Percentiles rank a stretch among this genome's conserved stretches.
Evolutionary conservation across 2,329 filamentous ascomycete species (phyloP).

Genomic region (Alternaria atra): DNA sequence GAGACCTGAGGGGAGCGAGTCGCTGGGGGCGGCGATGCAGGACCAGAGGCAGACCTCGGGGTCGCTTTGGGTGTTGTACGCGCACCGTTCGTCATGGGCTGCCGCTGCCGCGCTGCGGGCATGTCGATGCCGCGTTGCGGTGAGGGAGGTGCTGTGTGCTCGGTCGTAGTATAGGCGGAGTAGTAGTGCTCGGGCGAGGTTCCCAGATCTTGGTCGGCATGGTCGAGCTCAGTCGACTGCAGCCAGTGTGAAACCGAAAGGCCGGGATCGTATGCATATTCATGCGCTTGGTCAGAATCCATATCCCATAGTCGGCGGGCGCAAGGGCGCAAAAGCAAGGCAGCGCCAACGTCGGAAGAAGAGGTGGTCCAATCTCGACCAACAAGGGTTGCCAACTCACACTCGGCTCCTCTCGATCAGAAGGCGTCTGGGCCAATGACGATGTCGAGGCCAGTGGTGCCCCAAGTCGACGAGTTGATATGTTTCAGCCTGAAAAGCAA

Average conservation of each 20-base stretch:
- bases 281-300: constrained; percentile 22
- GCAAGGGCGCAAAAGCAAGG: constrained; percentile 20
- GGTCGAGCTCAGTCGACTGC: constrained; percentile 40
- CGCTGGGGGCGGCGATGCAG: constrained; percentile 37
- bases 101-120: constrained; percentile 34
- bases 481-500: constrained; percentile 17
- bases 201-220: constrained; percentile 31
- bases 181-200: constrained; percentile 42
- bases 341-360: constrained; percentile 19
- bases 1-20: constrained; percentile 33
- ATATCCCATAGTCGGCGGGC: constrained; percentile 24
- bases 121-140: constrained; percentile 26
- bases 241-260: constrained; percentile 38
- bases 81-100: constrained; percentile 39
- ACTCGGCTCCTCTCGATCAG: constrained; percentile 1
- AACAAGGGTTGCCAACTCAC: constrained; percentile 15
- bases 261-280: constrained; percentile 23
- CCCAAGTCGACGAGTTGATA: constrained; percentile 5
- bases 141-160: constrained; percentile 18
- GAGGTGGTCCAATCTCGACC: constrained; percentile 18
- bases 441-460: neutral
- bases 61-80: constrained; percentile 37
- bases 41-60: constrained; percentile 43
- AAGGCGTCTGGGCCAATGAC: constrained; percentile 9
- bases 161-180: constrained; percentile 31